Evolutionary conservation across 2,329 filamentous ascomycete species (phyloP).

Genomic region (Zymoseptoria tritici): DNA sequence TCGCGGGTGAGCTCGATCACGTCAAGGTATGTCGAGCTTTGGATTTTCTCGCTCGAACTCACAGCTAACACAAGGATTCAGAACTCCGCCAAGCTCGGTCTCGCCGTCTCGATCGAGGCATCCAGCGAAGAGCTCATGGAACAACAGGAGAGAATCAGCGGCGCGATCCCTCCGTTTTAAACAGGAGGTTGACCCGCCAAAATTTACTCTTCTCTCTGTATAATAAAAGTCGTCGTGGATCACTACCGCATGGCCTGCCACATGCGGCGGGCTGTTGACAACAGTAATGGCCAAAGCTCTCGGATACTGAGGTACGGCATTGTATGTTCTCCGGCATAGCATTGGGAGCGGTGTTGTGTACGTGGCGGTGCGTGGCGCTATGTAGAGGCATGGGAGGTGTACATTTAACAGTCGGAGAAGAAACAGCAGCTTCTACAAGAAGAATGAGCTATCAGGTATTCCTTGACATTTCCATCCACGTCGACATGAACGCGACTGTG

Average conservation of each 20-base stretch:
- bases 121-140: slow-evolving; percentile 79
- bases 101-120: slow-evolving; percentile 87
- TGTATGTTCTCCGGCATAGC: slow-evolving; percentile 11
- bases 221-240: slow-evolving; percentile 12
- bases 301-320: slow-evolving; percentile 2
- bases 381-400: slow-evolving; percentile 13
- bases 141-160: slow-evolving; percentile 54
- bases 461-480: no score
- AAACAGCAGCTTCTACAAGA: neutral
- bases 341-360: slow-evolving; percentile 7
- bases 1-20: slow-evolving; percentile 95
- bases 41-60: neutral
- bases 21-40: slow-evolving; percentile 61
- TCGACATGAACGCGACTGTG: no score
- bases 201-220: slow-evolving; percentile 19
- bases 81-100: slow-evolving; percentile 91
- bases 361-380: slow-evolving; percentile 4
- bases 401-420: slow-evolving; percentile 8
- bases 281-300: slow-evolving; percentile 1
- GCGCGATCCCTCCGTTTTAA: slow-evolving; percentile 36
- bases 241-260: slow-evolving; percentile 4
- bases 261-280: slow-evolving; percentile 11
- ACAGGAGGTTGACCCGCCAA: neutral
- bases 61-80: slow-evolving; percentile 33
- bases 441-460: neutral